Base-by-base conservation (phyloP, 2,329 filamentous ascomycete species). In the Domatiomyces globalis region DNA sequence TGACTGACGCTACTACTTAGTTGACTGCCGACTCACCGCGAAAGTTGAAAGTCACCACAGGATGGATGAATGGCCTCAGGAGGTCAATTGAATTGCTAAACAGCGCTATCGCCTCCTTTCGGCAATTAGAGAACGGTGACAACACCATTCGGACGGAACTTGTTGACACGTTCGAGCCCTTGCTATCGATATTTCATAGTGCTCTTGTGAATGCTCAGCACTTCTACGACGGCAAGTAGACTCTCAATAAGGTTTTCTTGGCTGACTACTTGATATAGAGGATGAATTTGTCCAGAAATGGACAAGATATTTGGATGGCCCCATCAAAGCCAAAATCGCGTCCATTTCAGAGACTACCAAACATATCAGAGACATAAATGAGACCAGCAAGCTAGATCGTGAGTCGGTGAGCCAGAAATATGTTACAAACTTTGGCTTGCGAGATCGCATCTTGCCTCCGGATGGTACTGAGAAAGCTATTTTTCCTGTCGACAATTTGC, bases 121-220 rank as follows among this genome's bases (percentile, higher is more conserved):
- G 49, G 10, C 39, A 49, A 17, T 20, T 42, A 6, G 45, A 52
- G 19, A 49, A 36, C 8, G 46, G 22, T 22, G 42, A 43, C n/a
- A 52, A 52, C 45, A 20, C 29, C 17, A 45, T 49, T n/a, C 50
- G 50, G 9, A 52, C 39, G 10, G 46, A 52, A 33, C n/a, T 52
- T 20, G 43, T 43, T 3, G 50, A 48, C 10, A 39, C 43, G 3
- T 49, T 52, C 36, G 50, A 52, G 29, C 50, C 50, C 0, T 33
- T 52, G 15, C 22, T 52, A 12, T 25, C 27, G 5, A 46, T 52
- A 19, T 46, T 52, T 33, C 27, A 44, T 15, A 18, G n/a, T 22
- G 29, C 50, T 17, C 20, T 52, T 36, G 46, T 36, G 9, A 46
- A 52, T 43, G 20, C 49, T 27, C 50, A 52, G 22, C 47, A 46